Conservation (phyloP, 2,329 filamentous ascomycete genomes). For the Fusarium guadeloupense region DNA sequence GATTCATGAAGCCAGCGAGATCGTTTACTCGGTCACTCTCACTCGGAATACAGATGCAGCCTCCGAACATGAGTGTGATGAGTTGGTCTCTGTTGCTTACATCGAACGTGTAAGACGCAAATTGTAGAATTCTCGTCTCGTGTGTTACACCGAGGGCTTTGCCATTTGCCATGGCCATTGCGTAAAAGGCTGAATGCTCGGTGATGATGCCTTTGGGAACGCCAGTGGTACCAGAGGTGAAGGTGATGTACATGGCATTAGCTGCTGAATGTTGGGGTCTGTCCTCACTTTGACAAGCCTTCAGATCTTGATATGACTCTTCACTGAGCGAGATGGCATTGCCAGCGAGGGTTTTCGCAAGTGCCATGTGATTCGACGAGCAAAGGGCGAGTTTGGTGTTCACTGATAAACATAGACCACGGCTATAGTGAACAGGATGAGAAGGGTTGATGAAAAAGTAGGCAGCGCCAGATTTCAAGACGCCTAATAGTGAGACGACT, state of each 20-base stretch:
- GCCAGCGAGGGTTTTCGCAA: background rate
- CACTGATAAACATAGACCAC: background rate
- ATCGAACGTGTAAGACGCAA: constrained; percentile 5
- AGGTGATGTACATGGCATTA: background rate
- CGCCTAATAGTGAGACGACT: background rate
- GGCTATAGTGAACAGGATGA: background rate
- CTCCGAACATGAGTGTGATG: constrained; percentile 1
- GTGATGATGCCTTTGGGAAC: background rate
- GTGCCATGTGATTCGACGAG: background rate
- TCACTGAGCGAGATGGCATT: background rate
- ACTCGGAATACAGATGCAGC: background rate
- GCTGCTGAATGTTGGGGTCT: background rate
- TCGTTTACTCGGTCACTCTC: background rate
- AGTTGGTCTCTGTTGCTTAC: constrained; percentile 2
- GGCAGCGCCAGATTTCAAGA: background rate
- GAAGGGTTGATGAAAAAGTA: constrained; percentile 10
- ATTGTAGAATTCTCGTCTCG: background rate
- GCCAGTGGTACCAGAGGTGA: constrained; percentile 3
- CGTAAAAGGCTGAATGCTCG: background rate
- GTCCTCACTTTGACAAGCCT: background rate
- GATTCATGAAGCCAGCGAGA: background rate
- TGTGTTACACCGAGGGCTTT: background rate
- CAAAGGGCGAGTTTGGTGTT: background rate
- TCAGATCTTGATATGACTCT: background rate
- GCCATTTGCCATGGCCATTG: background rate